Base-by-base conservation (phyloP, 352 stramenopile species). In the Phytopythium chamaehyphon region DNA sequence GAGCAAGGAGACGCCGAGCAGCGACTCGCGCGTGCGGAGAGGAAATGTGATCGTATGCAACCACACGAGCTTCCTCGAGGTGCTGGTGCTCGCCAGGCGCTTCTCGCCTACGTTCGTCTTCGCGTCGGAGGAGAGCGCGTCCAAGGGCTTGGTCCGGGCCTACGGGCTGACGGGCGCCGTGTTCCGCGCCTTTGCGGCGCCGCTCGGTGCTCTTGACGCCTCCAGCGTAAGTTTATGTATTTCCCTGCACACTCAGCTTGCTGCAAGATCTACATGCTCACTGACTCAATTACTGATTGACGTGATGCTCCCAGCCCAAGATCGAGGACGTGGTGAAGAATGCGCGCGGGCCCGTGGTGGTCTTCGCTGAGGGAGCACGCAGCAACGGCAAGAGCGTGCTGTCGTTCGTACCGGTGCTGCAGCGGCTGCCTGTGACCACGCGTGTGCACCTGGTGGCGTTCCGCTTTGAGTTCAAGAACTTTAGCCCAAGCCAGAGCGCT, bases 91-190 rank as follows among this genome's bases (percentile, higher is more conserved):
- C 28, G 68, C 76, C 23, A 73, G 69, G 39, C 81, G 83, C 35
- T 94, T 87, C 58, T 94, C 83, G 48, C 83, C 83, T 0, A 62
- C 77, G 28, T 94, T 94, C 59, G 76, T 85, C 37, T 88, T 90
- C 40, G 73, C 71, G 16, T 74, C 55, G 3, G 63, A 81, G 36
- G 76, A 83, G 14, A 69, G 66, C 15, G 66, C 75, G 0, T 54
- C 71, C 36, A 85, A 81, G 47, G 73, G 71, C 8, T 65, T 81
- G 35, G 77, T 88, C 39, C 76, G 88, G 39, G 64, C 82, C 33
- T 86, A 76, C 35, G 83, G 79, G 5, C 47, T 93, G 10, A 47
- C 83, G 21, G 76, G 90, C 55, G 76, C 83, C 19, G 56, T 93
- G 24, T 83, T 84, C 57, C 67, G 76, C 38, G 68, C 74, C 21